Evolutionary conservation across 345 rosid genomes (phyloP).

Genomic region (Salix purpurea): DNA sequence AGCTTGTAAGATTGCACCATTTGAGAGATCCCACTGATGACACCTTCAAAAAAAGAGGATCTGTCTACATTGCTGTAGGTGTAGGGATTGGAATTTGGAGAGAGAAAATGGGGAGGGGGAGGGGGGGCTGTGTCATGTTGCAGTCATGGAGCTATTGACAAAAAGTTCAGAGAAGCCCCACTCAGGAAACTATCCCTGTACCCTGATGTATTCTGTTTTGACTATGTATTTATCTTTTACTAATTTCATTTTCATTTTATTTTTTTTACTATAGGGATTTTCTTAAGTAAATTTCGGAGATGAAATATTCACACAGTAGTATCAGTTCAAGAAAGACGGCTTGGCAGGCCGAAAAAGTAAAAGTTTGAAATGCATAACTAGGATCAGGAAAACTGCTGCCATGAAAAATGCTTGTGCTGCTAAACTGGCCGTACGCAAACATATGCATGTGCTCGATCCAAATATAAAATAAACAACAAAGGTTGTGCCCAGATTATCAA

Average conservation of each 20-base stretch:
- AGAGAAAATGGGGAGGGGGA: neutral
- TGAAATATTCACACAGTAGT: neutral
- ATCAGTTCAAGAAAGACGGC: conserved; percentile 23
- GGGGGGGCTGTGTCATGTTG: neutral
- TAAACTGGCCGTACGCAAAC: neutral
- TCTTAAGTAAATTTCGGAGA: neutral
- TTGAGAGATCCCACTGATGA: too few species aligned
- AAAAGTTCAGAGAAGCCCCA: neutral
- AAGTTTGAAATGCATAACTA: conserved; percentile 9
- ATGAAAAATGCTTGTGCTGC: neutral
- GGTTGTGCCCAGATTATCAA: neutral
- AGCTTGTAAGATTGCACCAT: too few species aligned
- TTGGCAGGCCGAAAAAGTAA: conserved; percentile 18
- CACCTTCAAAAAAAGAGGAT: too few species aligned
- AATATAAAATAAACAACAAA: neutral
- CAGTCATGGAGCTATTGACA: neutral
- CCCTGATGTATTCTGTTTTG: neutral
- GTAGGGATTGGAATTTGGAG: neutral
- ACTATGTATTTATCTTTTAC: neutral
- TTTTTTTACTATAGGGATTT: conserved; percentile 10
- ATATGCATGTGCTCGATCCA: neutral
- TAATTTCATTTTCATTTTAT: neutral
- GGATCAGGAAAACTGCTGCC: neutral
- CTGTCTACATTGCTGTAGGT: neutral
- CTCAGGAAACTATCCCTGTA: neutral